Evolutionary conservation across 306 rosid genomes (phyloP).

Genomic region (Prunus salicina): DNA sequence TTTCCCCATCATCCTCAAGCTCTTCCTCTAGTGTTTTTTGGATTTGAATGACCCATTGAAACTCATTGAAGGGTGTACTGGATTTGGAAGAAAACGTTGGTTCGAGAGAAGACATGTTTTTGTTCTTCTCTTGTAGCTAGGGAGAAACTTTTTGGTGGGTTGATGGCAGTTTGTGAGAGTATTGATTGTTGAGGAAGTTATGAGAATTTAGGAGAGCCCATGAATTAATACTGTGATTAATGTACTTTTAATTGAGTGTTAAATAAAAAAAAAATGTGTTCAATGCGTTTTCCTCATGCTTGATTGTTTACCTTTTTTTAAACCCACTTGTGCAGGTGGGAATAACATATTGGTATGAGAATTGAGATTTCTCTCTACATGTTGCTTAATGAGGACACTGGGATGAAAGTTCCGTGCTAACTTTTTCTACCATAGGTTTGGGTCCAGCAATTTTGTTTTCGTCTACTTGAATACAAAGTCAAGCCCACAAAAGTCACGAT

Average conservation of each 20-base stretch:
- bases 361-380: too few relatives aligned
- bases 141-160: not conserved
- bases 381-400: too few relatives aligned
- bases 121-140: not conserved
- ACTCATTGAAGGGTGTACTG: conserved; percentile 51
- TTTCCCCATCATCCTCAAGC: conserved; percentile 43
- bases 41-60: conserved; percentile 57
- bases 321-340: too few relatives aligned
- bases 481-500: too few relatives aligned
- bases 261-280: not conserved
- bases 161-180: conserved; percentile 10
- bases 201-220: not conserved
- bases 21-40: conserved; percentile 60
- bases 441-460: too few relatives aligned
- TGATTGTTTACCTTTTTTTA: not conserved
- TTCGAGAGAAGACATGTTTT: conserved; percentile 19
- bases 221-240: conserved; percentile 5
- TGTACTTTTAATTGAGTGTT: not conserved
- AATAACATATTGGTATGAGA: too few relatives aligned
- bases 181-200: conserved; percentile 22
- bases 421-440: too few relatives aligned
- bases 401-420: too few relatives aligned
- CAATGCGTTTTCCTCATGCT: conserved; percentile 31
- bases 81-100: conserved; percentile 27
- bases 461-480: too few relatives aligned